These are phyloP conservation scores for Mallotus nudiflorus DNA, from an alignment of 345 rosid genomes.

Conservation along the genomic window DNA sequence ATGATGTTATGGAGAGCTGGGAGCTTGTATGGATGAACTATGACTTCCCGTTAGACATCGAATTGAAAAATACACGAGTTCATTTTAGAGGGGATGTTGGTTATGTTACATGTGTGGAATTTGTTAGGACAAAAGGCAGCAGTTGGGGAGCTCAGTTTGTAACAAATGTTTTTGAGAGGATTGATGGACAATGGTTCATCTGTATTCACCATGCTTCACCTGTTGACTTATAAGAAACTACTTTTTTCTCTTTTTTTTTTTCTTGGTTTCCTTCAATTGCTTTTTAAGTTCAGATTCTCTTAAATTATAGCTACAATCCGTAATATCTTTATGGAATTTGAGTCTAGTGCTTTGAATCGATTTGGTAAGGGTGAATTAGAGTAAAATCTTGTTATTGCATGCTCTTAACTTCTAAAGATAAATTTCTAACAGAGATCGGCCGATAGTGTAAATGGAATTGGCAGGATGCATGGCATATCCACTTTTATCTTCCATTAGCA, in stretches of 20 bases:
- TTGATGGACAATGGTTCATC: slow-evolving; percentile 72
- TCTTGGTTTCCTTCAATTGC: no score
- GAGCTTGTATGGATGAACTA: slow-evolving; percentile 88
- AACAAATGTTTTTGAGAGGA: slow-evolving; percentile 81
- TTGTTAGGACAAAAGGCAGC: slow-evolving; percentile 81
- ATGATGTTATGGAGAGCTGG: slow-evolving; percentile 89
- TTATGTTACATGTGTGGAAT: slow-evolving; percentile 77
- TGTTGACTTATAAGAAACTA: slow-evolving; percentile 54
- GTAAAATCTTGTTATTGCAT: background rate
- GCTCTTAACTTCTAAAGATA: background rate
- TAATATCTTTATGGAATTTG: background rate
- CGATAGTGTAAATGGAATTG: no score
- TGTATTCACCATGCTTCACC: slow-evolving; percentile 93
- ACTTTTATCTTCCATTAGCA: no score
- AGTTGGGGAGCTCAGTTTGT: slow-evolving; percentile 97
- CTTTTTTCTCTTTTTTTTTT: no score
- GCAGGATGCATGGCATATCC: no score
- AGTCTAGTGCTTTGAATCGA: background rate
- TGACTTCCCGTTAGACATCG: slow-evolving; percentile 77
- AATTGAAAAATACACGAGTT: slow-evolving; percentile 59
- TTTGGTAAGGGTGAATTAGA: background rate
- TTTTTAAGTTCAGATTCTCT: background rate
- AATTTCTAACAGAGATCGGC: no score
- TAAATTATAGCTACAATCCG: background rate
- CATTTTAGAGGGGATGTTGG: slow-evolving; percentile 81